phyloP scores from a whole-genome alignment of 768 basidiomycete species.

The Candolleomyces eurysporus region DNA sequence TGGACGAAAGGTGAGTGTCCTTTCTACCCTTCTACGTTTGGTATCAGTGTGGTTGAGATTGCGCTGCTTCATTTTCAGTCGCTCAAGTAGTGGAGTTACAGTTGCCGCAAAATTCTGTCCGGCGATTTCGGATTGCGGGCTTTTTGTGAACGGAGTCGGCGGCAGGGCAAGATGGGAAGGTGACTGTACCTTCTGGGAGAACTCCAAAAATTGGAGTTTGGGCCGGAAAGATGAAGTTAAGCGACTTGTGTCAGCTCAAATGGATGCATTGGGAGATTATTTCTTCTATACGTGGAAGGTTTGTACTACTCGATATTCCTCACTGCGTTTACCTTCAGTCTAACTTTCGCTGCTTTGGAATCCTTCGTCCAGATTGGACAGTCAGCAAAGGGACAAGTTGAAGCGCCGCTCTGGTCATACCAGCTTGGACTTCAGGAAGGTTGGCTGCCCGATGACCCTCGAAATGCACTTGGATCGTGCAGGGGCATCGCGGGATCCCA shows the following conservation, averaged over 20 bases:
- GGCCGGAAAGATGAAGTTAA: background rate
- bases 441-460: conserved; percentile 71
- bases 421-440: conserved; percentile 51
- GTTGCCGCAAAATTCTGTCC: conserved; percentile 74
- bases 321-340: background rate
- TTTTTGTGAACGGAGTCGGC: conserved; percentile 26
- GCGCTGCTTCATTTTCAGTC: conserved; percentile 17
- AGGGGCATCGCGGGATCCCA: conserved; percentile 38
- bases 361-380: conserved; percentile 7
- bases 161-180: conserved; percentile 62
- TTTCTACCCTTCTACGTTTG: conserved; percentile 27
- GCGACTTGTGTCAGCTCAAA: conserved; percentile 29
- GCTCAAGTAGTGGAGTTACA: conserved; percentile 66
- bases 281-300: conserved; percentile 39
- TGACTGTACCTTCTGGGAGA: conserved; percentile 54
- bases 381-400: conserved; percentile 42
- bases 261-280: conserved; percentile 30
- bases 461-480: conserved; percentile 59
- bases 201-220: background rate
- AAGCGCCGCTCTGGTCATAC: conserved; percentile 34
- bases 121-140: conserved; percentile 61
- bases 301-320: background rate
- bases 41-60: conserved; percentile 5
- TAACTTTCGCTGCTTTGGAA: background rate
- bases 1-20: conserved; percentile 46